Base-by-base conservation (phyloP, 352 stramenopile species). In the Lagenidium sp. region DNA sequence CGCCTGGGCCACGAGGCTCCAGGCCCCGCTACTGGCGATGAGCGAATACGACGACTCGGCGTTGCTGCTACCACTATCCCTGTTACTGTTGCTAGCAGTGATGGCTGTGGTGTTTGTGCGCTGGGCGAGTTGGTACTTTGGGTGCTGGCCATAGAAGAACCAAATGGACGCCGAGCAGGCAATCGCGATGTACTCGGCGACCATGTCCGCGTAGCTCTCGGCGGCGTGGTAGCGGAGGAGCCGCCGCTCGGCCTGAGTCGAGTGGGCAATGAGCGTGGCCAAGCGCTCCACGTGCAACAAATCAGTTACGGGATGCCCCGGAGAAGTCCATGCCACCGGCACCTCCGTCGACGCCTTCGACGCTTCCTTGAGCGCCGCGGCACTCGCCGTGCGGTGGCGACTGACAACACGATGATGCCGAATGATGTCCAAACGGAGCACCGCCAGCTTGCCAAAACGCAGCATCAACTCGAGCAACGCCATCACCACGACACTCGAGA, bases 401-500 rank as follows among this genome's bases (percentile, higher is more conserved):
- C 32, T 20, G 37, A 30, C 10, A 44, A 32, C 8, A 8, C 28
- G 28, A 8, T 32, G 8, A 32, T 13, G 11, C 57, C 47, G 3
- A 48, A 50, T 37, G 34, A 76, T 50, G 11, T 50, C 34, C 1
- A 37, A 26, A 12, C 48, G 56, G 18, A 77, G 30, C 21, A 53
- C 12, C 6, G 57, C 42, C 12, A 55, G 39, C 20, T 75, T 70
- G 5, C 15, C 37, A 6, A 58, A 39, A 6, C 66, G 57, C 12
- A 64, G 36, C 11, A 24, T 29, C 24, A 75, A 50, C 40, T 78
- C 66, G 20, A 68, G 28, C 28, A 58, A 26, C 0, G 60, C 55
- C 53, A 74, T 60, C 0, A 42, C 60, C n/a, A 72, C 44, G 1
- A 49, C 56, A 26, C 57, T 61, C 7, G 28, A 38, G 0, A 60